Evolutionary conservation across 768 basidiomycete genomes (phyloP), one percentile per base, ranked within the genome.

Genomic region (Agaricus subrufescens): DNA sequence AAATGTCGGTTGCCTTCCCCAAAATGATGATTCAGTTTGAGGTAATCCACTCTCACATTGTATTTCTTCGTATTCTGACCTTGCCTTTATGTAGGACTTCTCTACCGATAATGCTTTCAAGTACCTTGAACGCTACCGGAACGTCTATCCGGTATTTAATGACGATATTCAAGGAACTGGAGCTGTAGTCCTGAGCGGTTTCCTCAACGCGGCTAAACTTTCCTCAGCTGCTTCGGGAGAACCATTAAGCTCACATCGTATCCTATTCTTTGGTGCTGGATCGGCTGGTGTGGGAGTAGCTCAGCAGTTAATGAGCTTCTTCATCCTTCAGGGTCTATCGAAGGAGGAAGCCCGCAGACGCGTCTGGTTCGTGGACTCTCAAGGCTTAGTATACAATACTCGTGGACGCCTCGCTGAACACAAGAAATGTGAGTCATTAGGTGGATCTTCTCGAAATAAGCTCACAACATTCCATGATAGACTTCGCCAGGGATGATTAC

Each of bases 81-180:
- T 25, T 12, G 39, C 31, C 48, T 9, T 23, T 52, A 12, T 30
- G 31, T 54, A 92, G 84, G 94, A 97, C 74, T 97, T 94, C 73
- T 86, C 91, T 31, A 94, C 91, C 2, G 89, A 96, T 59, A 86
- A 93, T 59, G 94, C 94, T 0, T 97, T 97, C 76, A 73, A 80
- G 52, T 94, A 91, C 70, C 84, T 96, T 30, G 81, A 86, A 40
- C 75, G 82, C 42, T 93, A 87, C 75, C 82, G 89, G 54, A 70
- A 85, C 59, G 77, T 84, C 52, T 93, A 90, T 66, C 85, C 85
- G 25, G 74, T 89, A 34, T 93, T 94, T 77, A 94, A 94, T 66
- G 93, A 96, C 61, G 92, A 95, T 65, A 92, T 94, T 61, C 91
- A 94, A 66, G 87, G 82, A 31, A 98, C 94, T 2, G 94, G 94